Evolutionary conservation across 116 monocot genomes (phyloP), one percentile per base, ranked within the genome.

Genomic region (Phalaenopsis hybrid): DNA sequence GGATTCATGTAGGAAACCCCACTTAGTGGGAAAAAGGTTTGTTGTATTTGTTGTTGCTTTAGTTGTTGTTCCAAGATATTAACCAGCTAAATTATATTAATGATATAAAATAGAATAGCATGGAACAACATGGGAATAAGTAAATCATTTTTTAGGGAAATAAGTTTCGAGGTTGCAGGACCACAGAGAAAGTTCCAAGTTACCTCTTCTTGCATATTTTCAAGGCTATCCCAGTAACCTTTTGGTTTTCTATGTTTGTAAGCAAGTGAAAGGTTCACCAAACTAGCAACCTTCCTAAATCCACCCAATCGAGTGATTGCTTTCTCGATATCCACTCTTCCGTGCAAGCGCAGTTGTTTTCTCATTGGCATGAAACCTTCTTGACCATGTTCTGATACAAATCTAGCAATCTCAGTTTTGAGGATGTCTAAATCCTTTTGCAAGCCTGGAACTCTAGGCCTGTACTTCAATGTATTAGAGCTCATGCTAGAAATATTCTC

Each of bases 341-440:
- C 93, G 85, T 93, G 93, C 63, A 84, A 70, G 31, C 98, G 88
- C 41, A 98, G 91, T 25, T 98, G 95, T 85, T 93, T 98, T 81
- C 98, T 91, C 98, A 93, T 93, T 0, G 98, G 98, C 98, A 99
- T 99, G 81, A 95, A 99, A 9, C 98, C 98, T 79, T 90, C 92
- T 51, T 95, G 91, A 9, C 95, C 98, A 86, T 95, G 67, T 76
- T 85, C 59, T 75, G 88, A 84, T 67, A 99, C 90, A 79, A 93
- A 99, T 58, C 41, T 70, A 25, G 77, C 45, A 70, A 99, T 78
- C 86, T 99, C 98, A 75, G 90, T 81, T 89, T 89, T 99, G 15
- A 99, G 90, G 69, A 99, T 89, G 23, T 90, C 92, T 57, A 92
- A 76, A 77, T 99, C 93, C 65, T 85, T 93, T 82, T 99, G 98